Evolutionary conservation across 192 early-diverging fungal genomes (phyloP).

Genomic region (Kappamyces sp.): DNA sequence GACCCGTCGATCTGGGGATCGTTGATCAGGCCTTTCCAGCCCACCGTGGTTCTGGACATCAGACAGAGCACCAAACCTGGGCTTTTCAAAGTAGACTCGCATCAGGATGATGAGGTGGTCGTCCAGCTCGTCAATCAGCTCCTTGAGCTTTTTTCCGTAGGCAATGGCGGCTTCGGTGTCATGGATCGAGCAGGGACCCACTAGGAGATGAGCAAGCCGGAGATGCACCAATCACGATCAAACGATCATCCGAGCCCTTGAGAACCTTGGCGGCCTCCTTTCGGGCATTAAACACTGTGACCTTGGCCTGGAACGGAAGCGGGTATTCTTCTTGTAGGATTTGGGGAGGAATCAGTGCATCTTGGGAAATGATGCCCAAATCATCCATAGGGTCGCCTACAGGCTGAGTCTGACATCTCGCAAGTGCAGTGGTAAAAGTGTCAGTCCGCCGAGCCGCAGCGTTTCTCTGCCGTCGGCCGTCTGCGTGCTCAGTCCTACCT

Average conservation of each 20-base stretch:
- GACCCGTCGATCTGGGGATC: slow-evolving; percentile 52
- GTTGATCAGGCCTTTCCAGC: slow-evolving; percentile 90
- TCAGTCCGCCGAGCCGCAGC: too few species aligned
- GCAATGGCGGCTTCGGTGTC: slow-evolving; percentile 79
- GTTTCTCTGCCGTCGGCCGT: too few species aligned
- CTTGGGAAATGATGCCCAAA: slow-evolving; percentile 79
- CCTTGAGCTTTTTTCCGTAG: slow-evolving; percentile 51
- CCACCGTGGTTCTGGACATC: slow-evolving; percentile 66
- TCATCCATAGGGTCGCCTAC: slow-evolving; percentile 54
- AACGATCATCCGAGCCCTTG: slow-evolving; percentile 13
- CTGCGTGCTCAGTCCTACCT: not conserved
- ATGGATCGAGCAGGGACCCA: slow-evolving; percentile 97
- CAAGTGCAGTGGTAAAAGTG: too few species aligned
- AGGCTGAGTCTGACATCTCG: not conserved
- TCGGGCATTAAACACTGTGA: slow-evolving; percentile 17
- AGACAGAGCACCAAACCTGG: slow-evolving; percentile 62
- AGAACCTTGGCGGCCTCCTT: slow-evolving; percentile 14
- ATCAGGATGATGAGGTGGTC: slow-evolving; percentile 76
- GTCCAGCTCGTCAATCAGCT: slow-evolving; percentile 20
- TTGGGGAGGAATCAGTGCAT: slow-evolving; percentile 87
- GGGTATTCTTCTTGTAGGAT: slow-evolving; percentile 82
- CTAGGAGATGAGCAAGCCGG: slow-evolving; percentile 91
- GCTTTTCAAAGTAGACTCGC: slow-evolving; percentile 98
- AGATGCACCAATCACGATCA: slow-evolving; percentile 52
- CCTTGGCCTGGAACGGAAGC: slow-evolving; percentile 24